Evolutionary conservation across 2,329 filamentous ascomycete genomes (phyloP).

Genomic region (Rhytidhysteron rufulum): DNA sequence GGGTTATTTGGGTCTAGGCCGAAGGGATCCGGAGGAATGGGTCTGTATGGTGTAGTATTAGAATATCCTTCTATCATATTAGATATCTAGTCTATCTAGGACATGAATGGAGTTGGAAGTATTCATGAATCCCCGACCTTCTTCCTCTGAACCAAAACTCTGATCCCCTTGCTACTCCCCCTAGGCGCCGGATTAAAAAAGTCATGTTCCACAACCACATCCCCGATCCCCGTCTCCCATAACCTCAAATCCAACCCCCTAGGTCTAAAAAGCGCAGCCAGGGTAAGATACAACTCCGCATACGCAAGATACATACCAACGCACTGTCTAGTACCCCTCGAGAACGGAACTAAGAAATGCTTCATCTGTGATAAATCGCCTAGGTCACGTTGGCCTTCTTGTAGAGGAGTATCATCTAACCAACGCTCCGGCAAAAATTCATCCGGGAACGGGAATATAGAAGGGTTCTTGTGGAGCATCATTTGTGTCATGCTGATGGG

Average conservation of each 20-base stretch:
- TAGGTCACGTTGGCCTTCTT: not conserved
- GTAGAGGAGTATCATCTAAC: conserved; percentile 8
- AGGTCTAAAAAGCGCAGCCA: conserved; percentile 16
- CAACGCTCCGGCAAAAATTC: conserved; percentile 17
- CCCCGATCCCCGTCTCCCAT: conserved; percentile 6
- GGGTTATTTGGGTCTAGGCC: too few relatives aligned
- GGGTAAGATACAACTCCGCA: conserved; percentile 14
- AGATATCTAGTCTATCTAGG: too few relatives aligned
- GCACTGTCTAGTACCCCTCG: conserved; percentile 25
- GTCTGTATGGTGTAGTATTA: too few relatives aligned
- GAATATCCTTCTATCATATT: too few relatives aligned
- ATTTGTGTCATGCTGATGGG: conserved; percentile 7
- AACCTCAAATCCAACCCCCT: conserved; percentile 6
- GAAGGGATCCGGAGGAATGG: too few relatives aligned
- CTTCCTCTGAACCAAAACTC: too few relatives aligned
- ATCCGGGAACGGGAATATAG: conserved; percentile 13
- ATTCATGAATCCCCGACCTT: too few relatives aligned
- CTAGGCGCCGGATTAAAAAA: not conserved
- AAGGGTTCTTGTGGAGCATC: conserved; percentile 13
- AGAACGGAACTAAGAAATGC: conserved; percentile 23
- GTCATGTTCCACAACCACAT: not conserved
- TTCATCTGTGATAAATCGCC: conserved; percentile 10
- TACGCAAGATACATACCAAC: conserved; percentile 21
- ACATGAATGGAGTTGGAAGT: too few relatives aligned
- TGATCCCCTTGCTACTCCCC: not conserved